Base-by-base conservation (phyloP, 139 green algal species). In the Chlorella sp. region DNA sequence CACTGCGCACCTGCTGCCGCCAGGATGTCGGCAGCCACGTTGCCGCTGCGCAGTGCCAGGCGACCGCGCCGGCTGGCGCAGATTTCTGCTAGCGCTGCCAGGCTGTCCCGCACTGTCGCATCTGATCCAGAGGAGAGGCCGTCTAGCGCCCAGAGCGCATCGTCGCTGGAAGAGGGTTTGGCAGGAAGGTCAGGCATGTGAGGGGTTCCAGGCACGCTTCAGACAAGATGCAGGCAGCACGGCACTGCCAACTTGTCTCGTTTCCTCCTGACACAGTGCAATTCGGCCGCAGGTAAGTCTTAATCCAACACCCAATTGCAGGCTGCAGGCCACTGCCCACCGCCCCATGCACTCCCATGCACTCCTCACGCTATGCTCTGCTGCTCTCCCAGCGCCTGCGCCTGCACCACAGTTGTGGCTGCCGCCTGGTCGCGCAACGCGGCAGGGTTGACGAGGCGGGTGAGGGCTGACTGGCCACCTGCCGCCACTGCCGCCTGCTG, bases 301-400 rank as follows among this genome's bases (percentile, higher is more conserved):
- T n/a, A n/a, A n/a, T n/a, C n/a, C n/a, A n/a, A n/a, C n/a, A n/a
- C n/a, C n/a, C n/a, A n/a, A n/a, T n/a, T 18, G 65, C 65, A 25
- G 12, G 65, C 15, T 25, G 30, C 12, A 21, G 30, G 13, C 12
- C 4, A 18, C 4, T 25, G n/a, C 11, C 51, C 18, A 21, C 51
- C 51, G 15, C 51, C 44, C 44, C 44, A 55, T 17, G 51, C 9
- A 51, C 7, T 51, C 9, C 44, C 44, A 6, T 9, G 51, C 51
- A 20, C 51, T 4, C 21, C 62, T 64, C 63, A 83, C 63, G 63
- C 63, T 62, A 82, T 83, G 51, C 51, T 80, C 56, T 74, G 67
- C 79, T 86, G 70, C 56, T 89, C 86, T 4, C 86, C 86, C 26
- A 87, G 63, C 25, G 86, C 86, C 81, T 90, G 86, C 28, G 86